Percentiles rank a stretch among this genome's conserved stretches.
These are phyloP conservation scores for Coemansia sp. DNA, from an alignment of 192 early-diverging fungal genomes.

Conservation along the genomic window DNA sequence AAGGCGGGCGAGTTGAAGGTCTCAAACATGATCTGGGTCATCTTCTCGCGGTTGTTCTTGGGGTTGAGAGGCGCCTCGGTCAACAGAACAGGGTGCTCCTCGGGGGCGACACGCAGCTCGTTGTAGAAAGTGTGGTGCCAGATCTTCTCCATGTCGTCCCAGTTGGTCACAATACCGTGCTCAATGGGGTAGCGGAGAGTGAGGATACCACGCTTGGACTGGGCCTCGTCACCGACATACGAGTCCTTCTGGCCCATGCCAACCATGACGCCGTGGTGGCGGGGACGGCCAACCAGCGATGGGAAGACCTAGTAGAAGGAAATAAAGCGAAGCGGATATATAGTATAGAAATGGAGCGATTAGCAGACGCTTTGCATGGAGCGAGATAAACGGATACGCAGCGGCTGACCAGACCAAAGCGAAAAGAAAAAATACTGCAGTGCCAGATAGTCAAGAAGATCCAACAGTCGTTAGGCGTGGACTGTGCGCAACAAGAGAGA, in stretches of 20 bases:
- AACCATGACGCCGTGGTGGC: conserved; percentile 88
- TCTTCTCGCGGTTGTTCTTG: conserved; percentile 98
- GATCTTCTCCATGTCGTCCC: conserved; percentile 94
- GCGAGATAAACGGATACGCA: neutral
- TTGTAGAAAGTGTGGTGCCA: conserved; percentile 99
- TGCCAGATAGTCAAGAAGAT: neutral
- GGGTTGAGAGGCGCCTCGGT: conserved; percentile 98
- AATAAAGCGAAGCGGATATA: conserved; percentile 14
- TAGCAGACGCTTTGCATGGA: neutral
- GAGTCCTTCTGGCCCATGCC: conserved; percentile 92
- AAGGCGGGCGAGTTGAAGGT: conserved; percentile 98
- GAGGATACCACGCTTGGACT: conserved; percentile 88
- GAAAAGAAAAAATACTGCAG: neutral
- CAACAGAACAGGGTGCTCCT: conserved; percentile 97
- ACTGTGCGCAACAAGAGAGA: neutral
- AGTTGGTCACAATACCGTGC: conserved; percentile 93
- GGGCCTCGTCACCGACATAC: conserved; percentile 90
- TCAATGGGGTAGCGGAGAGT: conserved; percentile 89
- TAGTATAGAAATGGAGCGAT: conserved; percentile 3
- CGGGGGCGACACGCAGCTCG: conserved; percentile 96
- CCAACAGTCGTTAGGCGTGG: neutral
- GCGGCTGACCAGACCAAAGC: neutral
- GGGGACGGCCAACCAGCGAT: conserved; percentile 84
- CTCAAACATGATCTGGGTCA: conserved; percentile 99
- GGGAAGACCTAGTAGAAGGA: conserved; percentile 62